These are phyloP conservation scores for Lentinula raphanica DNA, from an alignment of 768 basidiomycete genomes.

Conservation along the genomic window DNA sequence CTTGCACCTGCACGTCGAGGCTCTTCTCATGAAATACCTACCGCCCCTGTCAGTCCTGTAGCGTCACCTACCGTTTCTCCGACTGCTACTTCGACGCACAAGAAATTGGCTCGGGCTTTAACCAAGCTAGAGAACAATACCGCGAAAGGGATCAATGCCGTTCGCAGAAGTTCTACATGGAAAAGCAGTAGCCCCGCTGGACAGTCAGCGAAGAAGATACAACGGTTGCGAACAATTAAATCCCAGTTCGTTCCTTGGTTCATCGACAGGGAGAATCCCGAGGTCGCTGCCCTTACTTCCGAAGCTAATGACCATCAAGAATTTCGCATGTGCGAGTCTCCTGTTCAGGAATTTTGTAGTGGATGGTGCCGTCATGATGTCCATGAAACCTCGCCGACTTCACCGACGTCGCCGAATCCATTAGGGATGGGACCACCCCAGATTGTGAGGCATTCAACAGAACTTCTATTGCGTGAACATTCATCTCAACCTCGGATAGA, in stretches of 20 bases:
- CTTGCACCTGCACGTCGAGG: not conserved
- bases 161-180: not conserved
- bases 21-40: not conserved
- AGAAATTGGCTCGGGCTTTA: not conserved
- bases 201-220: not conserved
- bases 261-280: not conserved
- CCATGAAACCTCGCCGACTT: not conserved
- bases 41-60: not conserved
- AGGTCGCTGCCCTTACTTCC: not conserved
- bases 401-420: not conserved
- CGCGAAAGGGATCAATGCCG: not conserved
- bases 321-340: constrained; percentile 22
- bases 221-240: constrained; percentile 10
- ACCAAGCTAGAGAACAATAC: not conserved
- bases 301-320: constrained; percentile 14
- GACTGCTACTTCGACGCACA: not conserved
- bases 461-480: no score
- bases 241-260: constrained; percentile 12
- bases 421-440: not conserved
- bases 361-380: constrained; percentile 15
- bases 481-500: not conserved
- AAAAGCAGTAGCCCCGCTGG: not conserved
- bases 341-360: constrained; percentile 26
- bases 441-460: not conserved
- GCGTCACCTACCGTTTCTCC: not conserved